Base-by-base conservation (phyloP, 164 flowering plant genomes). In the Warburgia ugandensis region DNA sequence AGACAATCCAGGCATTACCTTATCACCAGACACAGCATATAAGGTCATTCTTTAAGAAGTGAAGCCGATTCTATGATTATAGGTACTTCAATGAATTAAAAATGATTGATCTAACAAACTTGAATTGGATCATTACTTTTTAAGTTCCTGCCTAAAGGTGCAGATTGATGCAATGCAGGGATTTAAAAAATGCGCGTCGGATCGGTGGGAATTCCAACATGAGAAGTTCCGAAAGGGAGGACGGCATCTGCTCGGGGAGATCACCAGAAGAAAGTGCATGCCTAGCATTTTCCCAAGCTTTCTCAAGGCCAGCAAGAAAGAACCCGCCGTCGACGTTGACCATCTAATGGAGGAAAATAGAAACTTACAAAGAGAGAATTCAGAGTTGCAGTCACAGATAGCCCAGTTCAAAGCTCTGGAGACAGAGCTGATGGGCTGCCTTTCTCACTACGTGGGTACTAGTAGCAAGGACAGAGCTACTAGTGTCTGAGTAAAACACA, bases 131-230 rank as follows among this genome's bases (percentile, higher is more conserved):
- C n/a, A n/a, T n/a, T n/a, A n/a, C n/a, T n/a, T n/a, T n/a, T n/a
- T n/a, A n/a, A n/a, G n/a, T n/a, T n/a, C n/a, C n/a, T n/a, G n/a
- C n/a, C n/a, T n/a, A 3, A 38, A 38, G 2, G 1, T 29, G 22
- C n/a, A 9, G 29, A 33, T 32, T 32, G 11, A 11, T 21, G 2
- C 2, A 14, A 33, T 5, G 25, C 57, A 79, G 83, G 86, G 86
- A 7, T 80, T 80, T 68, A 80, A 72, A 74, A 80, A 80, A 63
- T 52, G 61, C 2, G 65, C 79, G 4, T 52, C 77, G 1, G 72
- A 72, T n/a, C 33, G 60, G 39, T 74, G 81, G 84, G 84, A 79
- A 61, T 76, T 77, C 68, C 68, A 67, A 67, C 79, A 79, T 29
- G 79, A 76, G 28, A 79, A 79, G 64, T 76, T 79, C 55, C 56